Evolutionary conservation across 2,329 filamentous ascomycete species (phyloP).

Genomic region (Trichoderma brevicompactum): DNA sequence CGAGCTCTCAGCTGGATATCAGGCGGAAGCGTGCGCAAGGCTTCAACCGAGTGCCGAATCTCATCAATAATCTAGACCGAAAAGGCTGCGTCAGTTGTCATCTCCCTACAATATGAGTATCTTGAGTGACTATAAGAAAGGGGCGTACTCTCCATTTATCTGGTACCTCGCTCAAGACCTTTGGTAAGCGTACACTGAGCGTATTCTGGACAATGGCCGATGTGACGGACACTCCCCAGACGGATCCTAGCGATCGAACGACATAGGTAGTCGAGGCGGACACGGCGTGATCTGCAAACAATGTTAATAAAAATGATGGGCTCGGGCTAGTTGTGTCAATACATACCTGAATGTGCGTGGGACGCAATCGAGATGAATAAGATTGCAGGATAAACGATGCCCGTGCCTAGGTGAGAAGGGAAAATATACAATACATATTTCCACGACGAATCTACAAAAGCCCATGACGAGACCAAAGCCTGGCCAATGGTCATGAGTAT

Average conservation of each 20-base stretch:
- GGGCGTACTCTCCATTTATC: constrained; percentile 60
- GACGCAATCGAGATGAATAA: constrained; percentile 66
- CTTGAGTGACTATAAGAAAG: constrained; percentile 15
- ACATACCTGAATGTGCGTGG: constrained; percentile 63
- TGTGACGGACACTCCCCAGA: constrained; percentile 67
- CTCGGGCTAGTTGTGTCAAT: background rate
- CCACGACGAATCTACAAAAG: constrained; percentile 55
- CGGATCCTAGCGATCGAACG: constrained; percentile 64
- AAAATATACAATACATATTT: constrained; percentile 62
- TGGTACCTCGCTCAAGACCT: constrained; percentile 57
- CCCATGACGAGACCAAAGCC: constrained; percentile 53
- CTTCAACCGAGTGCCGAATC: constrained; percentile 61
- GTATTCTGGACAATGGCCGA: constrained; percentile 67
- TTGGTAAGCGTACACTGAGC: constrained; percentile 57
- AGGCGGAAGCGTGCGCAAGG: constrained; percentile 57
- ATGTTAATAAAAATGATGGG: background rate
- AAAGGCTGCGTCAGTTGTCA: constrained; percentile 33
- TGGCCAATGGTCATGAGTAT: constrained; percentile 60
- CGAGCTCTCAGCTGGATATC: constrained; percentile 61
- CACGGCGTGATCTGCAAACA: constrained; percentile 58
- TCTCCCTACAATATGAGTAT: background rate
- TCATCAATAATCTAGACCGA: constrained; percentile 59
- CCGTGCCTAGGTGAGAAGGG: constrained; percentile 62
- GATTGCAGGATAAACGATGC: constrained; percentile 61
- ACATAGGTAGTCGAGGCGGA: constrained; percentile 67